phyloP scores from a whole-genome alignment of 139 green algal species.

The Closterium sp. region DNA sequence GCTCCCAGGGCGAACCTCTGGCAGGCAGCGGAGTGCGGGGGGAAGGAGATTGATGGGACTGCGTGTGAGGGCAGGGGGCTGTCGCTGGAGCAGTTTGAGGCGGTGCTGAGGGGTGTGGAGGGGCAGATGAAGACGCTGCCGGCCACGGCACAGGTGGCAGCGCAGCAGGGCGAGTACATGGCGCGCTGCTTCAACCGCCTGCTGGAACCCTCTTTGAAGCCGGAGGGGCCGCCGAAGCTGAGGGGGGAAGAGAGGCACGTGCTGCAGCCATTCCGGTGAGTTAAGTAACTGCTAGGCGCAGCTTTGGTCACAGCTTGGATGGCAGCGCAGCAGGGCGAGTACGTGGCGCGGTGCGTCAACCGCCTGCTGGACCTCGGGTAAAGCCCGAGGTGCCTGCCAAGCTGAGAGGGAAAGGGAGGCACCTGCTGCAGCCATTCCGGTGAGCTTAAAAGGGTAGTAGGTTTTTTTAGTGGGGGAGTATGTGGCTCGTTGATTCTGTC shows the following conservation, averaged over 20 bases:
- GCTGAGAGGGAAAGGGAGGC: neutral
- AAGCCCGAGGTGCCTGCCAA: no score
- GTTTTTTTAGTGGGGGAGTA: no score
- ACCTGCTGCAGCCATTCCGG: neutral
- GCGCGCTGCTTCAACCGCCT: neutral
- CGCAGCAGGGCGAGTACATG: no score
- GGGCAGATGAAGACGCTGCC: conserved; percentile 31
- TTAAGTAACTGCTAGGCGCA: no score
- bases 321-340: neutral
- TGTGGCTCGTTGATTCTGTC: no score
- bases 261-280: conserved; percentile 31
- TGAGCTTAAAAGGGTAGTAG: no score
- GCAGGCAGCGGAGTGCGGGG: neutral
- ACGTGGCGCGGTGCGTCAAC: neutral
- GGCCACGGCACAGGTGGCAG: conserved; percentile 37
- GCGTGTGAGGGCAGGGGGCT: neutral
- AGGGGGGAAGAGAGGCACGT: conserved; percentile 2
- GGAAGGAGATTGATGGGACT: neutral
- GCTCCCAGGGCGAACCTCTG: no score
- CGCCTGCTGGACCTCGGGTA: no score
- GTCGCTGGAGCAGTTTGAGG: conserved; percentile 14
- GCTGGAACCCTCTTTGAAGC: neutral
- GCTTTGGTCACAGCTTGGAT: neutral
- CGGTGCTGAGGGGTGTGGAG: conserved; percentile 3
- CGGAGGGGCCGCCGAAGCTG: conserved; percentile 12